phyloP scores from a whole-genome alignment of 305 asterid genomes.

The Lippia alba region DNA sequence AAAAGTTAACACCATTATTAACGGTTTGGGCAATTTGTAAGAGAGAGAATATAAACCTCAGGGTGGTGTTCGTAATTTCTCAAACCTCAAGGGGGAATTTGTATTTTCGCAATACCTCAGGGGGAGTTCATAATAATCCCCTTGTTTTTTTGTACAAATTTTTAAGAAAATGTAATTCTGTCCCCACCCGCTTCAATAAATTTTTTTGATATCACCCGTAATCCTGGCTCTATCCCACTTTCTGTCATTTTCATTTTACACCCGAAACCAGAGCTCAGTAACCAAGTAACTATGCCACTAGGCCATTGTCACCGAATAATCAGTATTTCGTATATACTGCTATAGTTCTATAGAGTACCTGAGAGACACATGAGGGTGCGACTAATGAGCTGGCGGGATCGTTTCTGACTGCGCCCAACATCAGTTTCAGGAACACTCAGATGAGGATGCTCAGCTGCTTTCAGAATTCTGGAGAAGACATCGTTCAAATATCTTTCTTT shows the following conservation, averaged over 20 bases:
- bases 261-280: constrained; percentile 10
- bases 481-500: constrained; percentile 83
- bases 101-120: no score
- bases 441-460: constrained; percentile 88
- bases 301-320: neutral
- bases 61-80: no score
- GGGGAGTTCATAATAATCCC: no score
- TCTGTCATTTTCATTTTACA: neutral
- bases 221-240: no score
- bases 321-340: neutral
- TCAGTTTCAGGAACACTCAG: constrained; percentile 90
- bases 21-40: no score
- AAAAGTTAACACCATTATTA: no score
- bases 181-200: no score
- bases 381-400: constrained; percentile 61
- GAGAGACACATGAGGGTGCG: constrained; percentile 72
- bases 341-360: constrained; percentile 48
- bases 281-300: neutral
- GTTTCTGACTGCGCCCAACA: constrained; percentile 72
- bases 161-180: no score
- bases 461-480: constrained; percentile 77
- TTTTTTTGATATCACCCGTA: no score
- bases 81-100: no score
- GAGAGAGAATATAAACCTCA: no score
- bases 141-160: no score